A percentile compares a stretch with the other conserved stretches of the same genome.
Conservation (phyloP, 208 protist genomes). For the Leishmania arabica region DNA sequence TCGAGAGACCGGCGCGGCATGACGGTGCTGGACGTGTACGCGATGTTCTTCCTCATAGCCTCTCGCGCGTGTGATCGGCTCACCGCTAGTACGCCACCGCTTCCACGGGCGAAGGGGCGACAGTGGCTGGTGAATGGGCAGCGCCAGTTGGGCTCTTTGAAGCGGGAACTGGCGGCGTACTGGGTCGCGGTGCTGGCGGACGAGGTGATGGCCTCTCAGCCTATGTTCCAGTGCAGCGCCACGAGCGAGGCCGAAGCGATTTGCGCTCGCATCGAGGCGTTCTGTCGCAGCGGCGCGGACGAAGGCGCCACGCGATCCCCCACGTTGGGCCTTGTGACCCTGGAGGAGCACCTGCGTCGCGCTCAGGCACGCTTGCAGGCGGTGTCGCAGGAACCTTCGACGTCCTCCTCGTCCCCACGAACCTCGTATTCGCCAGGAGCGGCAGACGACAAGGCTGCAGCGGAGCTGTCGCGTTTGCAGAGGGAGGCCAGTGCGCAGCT, state of each 20-base stretch:
- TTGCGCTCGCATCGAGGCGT: background rate
- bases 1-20: background rate
- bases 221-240: background rate
- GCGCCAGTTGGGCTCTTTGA: background rate
- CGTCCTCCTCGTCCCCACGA: background rate
- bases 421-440: background rate
- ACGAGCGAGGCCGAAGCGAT: background rate
- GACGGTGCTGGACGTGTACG: constrained; percentile 12
- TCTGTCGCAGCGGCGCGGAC: background rate
- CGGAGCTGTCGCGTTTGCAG: background rate
- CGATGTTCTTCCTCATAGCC: background rate
- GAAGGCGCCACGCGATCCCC: background rate
- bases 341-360: background rate
- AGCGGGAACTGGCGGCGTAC: background rate
- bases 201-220: background rate
- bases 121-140: background rate
- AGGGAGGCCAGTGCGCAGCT: background rate
- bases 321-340: background rate
- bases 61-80: background rate
- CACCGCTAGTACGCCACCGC: background rate
- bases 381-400: background rate
- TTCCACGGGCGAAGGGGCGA: background rate
- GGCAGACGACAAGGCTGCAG: background rate
- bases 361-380: background rate
- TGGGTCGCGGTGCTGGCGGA: constrained; percentile 4